A percentile compares a stretch with the other conserved stretches of the same genome.
Evolutionary conservation across 345 rosid species (phyloP).

Genomic region (Moricandia arvensis): DNA sequence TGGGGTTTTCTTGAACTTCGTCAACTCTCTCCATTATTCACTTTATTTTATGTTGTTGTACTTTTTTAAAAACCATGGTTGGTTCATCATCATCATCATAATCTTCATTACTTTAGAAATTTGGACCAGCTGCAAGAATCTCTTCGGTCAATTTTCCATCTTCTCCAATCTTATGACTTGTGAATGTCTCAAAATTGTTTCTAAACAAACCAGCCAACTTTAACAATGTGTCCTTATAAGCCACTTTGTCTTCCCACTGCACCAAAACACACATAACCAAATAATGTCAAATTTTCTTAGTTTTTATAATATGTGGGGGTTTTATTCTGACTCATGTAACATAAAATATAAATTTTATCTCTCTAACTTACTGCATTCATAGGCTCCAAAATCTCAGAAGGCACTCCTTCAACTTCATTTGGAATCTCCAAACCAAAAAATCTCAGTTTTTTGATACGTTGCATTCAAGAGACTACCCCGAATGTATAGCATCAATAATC

Average conservation of each 20-base stretch:
- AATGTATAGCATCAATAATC: slow-evolving; percentile 89
- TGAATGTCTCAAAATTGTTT: slow-evolving; percentile 76
- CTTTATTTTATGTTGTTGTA: not conserved
- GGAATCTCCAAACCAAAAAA: slow-evolving; percentile 92
- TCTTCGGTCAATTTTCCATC: slow-evolving; percentile 67
- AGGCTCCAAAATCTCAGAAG: slow-evolving; percentile 83
- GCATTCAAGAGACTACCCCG: slow-evolving; percentile 80
- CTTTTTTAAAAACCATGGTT: not conserved
- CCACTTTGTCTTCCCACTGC: slow-evolving; percentile 84
- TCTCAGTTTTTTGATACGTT: slow-evolving; percentile 58
- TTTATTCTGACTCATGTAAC: not conserved
- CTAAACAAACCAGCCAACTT: slow-evolving; percentile 82
- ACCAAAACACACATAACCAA: slow-evolving; percentile 1
- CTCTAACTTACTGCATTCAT: slow-evolving; percentile 66
- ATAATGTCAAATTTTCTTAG: not conserved
- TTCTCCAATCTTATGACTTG: slow-evolving; percentile 73
- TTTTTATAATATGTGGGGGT: not conserved
- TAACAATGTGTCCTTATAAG: slow-evolving; percentile 67
- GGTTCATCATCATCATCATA: slow-evolving; percentile 4
- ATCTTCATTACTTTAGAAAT: slow-evolving; percentile 32
- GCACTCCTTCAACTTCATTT: slow-evolving; percentile 70
- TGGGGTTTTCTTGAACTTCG: not conserved
- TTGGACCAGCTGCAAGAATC: slow-evolving; percentile 88
- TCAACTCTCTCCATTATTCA: not conserved
- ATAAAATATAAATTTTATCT: not conserved